Conservation (phyloP, 2,329 filamentous ascomycete species). For the Lasiodiplodia sp. region DNA sequence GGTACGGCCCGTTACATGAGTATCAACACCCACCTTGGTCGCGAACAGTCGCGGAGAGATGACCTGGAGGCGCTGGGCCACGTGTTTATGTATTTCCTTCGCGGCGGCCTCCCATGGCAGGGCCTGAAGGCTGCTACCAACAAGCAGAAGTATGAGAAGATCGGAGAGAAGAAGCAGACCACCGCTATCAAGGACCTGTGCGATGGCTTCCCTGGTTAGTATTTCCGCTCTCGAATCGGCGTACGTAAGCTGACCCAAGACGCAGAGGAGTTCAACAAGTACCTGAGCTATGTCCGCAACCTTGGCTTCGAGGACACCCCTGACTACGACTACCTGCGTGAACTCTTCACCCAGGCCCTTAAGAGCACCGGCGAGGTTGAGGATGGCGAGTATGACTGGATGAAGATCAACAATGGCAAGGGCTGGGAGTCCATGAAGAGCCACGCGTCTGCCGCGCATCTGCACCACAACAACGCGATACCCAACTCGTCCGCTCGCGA, state of each 20-base stretch:
- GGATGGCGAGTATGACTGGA: constrained; percentile 99
- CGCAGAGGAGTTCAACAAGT: constrained; percentile 93
- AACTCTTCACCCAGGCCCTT: constrained; percentile 93
- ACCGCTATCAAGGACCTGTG: constrained; percentile 96
- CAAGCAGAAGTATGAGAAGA: constrained; percentile 99
- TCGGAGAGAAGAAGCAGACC: constrained; percentile 99
- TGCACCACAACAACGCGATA: constrained; percentile 79
- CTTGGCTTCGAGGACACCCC: constrained; percentile 98
- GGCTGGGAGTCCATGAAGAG: constrained; percentile 85
- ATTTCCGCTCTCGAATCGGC: neutral
- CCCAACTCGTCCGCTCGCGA: constrained; percentile 86
- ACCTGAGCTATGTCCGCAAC: constrained; percentile 95
- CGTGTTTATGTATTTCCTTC: constrained; percentile 74
- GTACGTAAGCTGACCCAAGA: constrained; percentile 39
- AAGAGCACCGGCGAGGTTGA: constrained; percentile 95
- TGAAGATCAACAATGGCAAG: constrained; percentile 94
- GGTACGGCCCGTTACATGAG: constrained; percentile 99
- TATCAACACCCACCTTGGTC: constrained; percentile 97
- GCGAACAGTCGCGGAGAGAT: constrained; percentile 94
- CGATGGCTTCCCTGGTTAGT: constrained; percentile 81
- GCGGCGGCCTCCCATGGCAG: constrained; percentile 72
- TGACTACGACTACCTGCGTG: constrained; percentile 96
- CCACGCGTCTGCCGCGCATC: constrained; percentile 73
- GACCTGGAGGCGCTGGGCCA: constrained; percentile 86
- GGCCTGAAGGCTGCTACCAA: constrained; percentile 73